Base-by-base conservation (phyloP, 345 rosid species). In the Ricinus communis region DNA sequence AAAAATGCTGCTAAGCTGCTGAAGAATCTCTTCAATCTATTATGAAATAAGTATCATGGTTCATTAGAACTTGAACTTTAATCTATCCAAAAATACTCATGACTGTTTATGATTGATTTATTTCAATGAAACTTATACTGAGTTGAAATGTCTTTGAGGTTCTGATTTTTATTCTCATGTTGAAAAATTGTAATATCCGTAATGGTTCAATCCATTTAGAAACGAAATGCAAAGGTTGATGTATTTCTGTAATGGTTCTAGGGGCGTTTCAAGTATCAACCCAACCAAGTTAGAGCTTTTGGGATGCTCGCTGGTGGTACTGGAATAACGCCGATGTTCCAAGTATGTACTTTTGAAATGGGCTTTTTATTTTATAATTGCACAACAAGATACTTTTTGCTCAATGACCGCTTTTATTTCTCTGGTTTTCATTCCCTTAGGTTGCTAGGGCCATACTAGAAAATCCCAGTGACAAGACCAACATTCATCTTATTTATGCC, bases 221-320 rank as follows among this genome's bases (percentile, higher is more conserved):
- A n/a, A n/a, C n/a, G n/a, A 5, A 25, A 66, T 18, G 27, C 1
- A 57, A 53, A 18, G 25, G 30, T 27, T 41, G 69, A 52, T 27
- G 1, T 71, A 27, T 8, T 41, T 54, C 5, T 45, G 5, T 22
- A 24, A 21, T 74, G 38, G 21, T 61, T 43, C 52, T 16, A 77
- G 80, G 76, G 76, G 24, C 80, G 80, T 15, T 71, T 77, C 66
- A 77, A 77, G 64, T 77, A 77, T 46, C 72, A 77, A 68, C 73
- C 80, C 28, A 71, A 71, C 76, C 80, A 71, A 54, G 76, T 71
- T 56, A 66, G 69, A 68, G 73, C 76, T 51, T 71, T 77, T 43
- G 80, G 80, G 31, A 71, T 77, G 80, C 66, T 77, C 41, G 73
- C 80, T 52, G 80, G 80, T 61, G 80, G 80, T 43, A 71, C 80